Conservation (phyloP, 345 rosid genomes). For the Populus ilicifolia region DNA sequence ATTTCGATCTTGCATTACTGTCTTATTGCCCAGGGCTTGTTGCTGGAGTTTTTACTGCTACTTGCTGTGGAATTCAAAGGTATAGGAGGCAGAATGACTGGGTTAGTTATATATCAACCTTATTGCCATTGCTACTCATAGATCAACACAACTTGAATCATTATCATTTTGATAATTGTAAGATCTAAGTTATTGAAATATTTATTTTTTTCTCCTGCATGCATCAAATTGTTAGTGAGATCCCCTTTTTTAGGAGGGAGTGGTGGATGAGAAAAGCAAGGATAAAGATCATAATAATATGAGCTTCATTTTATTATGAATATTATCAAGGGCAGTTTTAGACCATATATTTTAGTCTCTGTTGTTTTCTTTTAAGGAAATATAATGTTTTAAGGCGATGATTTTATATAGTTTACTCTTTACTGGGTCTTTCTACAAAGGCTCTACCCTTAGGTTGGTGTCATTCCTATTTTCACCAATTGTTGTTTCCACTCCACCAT, state of each 20-base stretch:
- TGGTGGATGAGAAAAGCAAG: neutral
- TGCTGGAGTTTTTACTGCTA: conserved; percentile 58
- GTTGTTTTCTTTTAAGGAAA: neutral
- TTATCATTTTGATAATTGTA: neutral
- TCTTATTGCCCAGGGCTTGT: conserved; percentile 50
- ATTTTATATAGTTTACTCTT: neutral
- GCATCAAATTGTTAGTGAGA: neutral
- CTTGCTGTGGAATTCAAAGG: conserved; percentile 63
- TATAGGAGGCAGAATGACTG: conserved; percentile 63
- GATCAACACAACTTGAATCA: neutral
- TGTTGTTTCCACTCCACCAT: no score
- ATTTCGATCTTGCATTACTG: neutral
- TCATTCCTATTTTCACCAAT: neutral
- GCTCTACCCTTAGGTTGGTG: neutral
- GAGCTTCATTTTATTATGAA: neutral
- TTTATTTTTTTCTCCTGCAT: neutral
- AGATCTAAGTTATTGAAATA: neutral
- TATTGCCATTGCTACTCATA: neutral
- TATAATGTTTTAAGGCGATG: neutral
- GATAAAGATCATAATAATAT: neutral
- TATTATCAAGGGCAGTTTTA: neutral
- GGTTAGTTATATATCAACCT: conserved; percentile 46
- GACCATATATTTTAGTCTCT: neutral
- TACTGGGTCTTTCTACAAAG: neutral
- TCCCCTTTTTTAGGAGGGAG: neutral